Evolutionary conservation across 768 basidiomycete genomes (phyloP).

Genomic region (Boletellus ananas): DNA sequence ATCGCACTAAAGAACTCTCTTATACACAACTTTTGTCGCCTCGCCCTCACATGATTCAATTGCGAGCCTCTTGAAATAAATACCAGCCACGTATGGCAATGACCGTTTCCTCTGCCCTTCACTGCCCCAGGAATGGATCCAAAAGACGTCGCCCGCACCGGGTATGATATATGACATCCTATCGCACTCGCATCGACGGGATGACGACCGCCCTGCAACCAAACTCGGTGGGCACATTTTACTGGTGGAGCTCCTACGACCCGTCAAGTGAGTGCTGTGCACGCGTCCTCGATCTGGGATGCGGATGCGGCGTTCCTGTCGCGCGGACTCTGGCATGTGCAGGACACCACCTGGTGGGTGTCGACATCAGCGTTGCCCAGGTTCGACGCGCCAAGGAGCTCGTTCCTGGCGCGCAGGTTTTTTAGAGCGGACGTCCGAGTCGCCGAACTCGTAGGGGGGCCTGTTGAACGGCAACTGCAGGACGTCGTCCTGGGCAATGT

Average conservation of each 20-base stretch:
- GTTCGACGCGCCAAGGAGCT: constrained; percentile 7
- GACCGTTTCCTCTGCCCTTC: not conserved
- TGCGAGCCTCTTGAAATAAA: not conserved
- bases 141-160: constrained; percentile 2
- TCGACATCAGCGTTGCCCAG: constrained; percentile 5
- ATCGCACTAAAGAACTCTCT: too few relatives aligned
- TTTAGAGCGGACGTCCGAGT: constrained; percentile 9
- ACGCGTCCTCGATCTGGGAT: constrained; percentile 6
- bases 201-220: not conserved
- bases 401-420: constrained; percentile 2
- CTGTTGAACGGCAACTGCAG: not conserved
- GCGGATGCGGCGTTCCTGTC: constrained; percentile 8
- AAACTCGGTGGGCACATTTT: constrained; percentile 1
- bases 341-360: constrained; percentile 4
- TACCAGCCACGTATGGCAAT: constrained; percentile 3
- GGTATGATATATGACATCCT: constrained; percentile 5
- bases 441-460: not conserved
- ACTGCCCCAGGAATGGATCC: constrained; percentile 6
- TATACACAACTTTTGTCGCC: too few relatives aligned
- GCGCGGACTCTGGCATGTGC: constrained; percentile 1
- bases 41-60: not conserved
- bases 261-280: not conserved
- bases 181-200: constrained; percentile 2
- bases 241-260: not conserved
- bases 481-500: not conserved